A percentile compares a stretch with the other conserved stretches of the same genome.
phyloP scores from a whole-genome alignment of 1,284 basidiomycete genomes.

The Ceratobasidium sp. region DNA sequence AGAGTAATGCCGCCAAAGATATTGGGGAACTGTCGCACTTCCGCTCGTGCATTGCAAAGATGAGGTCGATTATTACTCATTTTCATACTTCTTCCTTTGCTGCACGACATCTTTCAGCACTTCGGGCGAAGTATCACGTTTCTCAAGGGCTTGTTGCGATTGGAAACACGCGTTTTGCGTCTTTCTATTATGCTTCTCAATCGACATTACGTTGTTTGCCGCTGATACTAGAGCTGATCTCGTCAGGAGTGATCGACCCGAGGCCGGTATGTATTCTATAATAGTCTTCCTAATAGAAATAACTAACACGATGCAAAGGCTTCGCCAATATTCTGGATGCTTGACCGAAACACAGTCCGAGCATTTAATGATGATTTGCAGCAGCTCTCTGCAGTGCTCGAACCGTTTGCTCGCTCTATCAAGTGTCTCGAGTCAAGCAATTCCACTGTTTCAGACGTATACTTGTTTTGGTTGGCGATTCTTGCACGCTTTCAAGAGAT shows the following conservation, averaged over 20 bases:
- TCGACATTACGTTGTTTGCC: background rate
- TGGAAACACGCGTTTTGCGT: constrained; percentile 53
- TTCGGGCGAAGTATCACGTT: constrained; percentile 42
- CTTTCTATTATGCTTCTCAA: constrained; percentile 45
- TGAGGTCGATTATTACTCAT: constrained; percentile 48
- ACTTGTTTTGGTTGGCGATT: constrained; percentile 40
- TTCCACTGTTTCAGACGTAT: constrained; percentile 36
- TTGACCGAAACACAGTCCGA: background rate
- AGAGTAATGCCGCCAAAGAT: constrained; percentile 52
- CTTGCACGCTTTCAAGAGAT: constrained; percentile 17
- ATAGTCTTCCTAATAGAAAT: background rate
- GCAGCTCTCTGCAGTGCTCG: constrained; percentile 27
- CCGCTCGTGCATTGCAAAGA: constrained; percentile 46
- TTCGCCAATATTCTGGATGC: constrained; percentile 32
- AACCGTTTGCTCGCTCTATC: constrained; percentile 38
- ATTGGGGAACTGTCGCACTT: constrained; percentile 51
- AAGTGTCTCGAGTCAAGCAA: constrained; percentile 41
- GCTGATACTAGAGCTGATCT: background rate
- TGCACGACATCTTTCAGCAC: constrained; percentile 47
- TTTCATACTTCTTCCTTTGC: constrained; percentile 51
- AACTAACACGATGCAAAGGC: background rate
- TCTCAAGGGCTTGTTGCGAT: constrained; percentile 51
- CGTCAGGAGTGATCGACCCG: background rate
- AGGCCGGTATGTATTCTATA: background rate
- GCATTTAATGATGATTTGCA: background rate